phyloP scores from a whole-genome alignment of 73 alveolate species.

The Paramecium tetraurelia region DNA sequence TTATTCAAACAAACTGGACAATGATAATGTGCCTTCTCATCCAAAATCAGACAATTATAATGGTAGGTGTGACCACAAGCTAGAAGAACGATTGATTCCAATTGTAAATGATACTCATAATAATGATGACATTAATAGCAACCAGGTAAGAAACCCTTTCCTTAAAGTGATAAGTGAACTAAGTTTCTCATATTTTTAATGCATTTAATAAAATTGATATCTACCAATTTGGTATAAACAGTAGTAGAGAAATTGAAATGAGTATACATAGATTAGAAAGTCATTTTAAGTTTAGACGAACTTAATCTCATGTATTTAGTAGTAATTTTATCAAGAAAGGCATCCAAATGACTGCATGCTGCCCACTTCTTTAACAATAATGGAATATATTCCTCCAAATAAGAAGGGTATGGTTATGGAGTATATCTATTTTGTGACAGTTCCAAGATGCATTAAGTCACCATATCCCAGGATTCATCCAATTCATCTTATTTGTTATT shows the following conservation, averaged over 20 bases:
- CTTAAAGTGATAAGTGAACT: background rate
- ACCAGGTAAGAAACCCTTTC: background rate
- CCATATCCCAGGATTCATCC: conserved; percentile 17
- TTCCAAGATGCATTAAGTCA: background rate
- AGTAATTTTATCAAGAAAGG: background rate
- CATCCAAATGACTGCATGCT: background rate
- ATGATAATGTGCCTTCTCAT: background rate
- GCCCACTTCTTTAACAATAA: conserved; percentile 38
- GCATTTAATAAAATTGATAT: background rate
- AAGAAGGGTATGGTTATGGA: background rate
- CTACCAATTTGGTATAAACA: background rate
- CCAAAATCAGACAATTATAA: background rate
- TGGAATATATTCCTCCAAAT: conserved; percentile 15
- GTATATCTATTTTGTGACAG: background rate
- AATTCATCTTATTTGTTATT: background rate
- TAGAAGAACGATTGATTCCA: background rate
- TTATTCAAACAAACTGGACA: background rate
- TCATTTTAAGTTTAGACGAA: background rate
- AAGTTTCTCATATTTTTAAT: background rate
- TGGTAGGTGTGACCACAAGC: conserved; percentile 12
- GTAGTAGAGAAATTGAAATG: background rate
- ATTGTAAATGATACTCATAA: background rate
- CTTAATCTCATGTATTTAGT: background rate
- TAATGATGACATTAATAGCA: background rate
- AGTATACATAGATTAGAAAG: background rate